These are phyloP conservation scores for Sequoiadendron giganteum DNA, from an alignment of 75 land plant genomes.

Conservation along the genomic window DNA sequence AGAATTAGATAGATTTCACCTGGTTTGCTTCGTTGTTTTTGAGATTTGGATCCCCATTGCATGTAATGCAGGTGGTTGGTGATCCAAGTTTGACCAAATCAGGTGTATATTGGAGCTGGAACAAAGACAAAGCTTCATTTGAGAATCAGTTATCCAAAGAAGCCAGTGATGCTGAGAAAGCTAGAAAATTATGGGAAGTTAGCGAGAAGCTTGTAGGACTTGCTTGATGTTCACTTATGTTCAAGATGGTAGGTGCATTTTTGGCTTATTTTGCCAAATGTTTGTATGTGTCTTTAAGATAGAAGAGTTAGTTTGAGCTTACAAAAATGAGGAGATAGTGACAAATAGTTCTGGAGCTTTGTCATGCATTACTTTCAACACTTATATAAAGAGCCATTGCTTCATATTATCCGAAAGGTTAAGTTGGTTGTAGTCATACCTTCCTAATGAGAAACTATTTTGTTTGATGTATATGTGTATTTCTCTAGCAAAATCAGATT, in stretches of 20 bases:
- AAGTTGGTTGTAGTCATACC: background rate
- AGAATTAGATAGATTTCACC: background rate
- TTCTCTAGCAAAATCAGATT: background rate
- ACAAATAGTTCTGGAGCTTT: background rate
- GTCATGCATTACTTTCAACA: background rate
- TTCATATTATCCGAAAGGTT: background rate
- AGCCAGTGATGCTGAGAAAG: conserved; percentile 93
- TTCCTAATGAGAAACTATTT: background rate
- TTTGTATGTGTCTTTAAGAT: background rate
- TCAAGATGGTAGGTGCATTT: background rate
- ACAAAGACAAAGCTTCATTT: conserved; percentile 89
- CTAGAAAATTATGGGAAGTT: conserved; percentile 90
- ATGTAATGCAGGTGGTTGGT: conserved; percentile 76
- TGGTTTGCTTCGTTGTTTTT: conserved; percentile 3
- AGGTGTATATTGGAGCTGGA: conserved; percentile 99
- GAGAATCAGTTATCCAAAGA: conserved; percentile 95
- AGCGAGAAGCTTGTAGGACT: conserved; percentile 94
- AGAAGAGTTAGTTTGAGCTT: background rate
- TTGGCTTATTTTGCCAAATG: background rate
- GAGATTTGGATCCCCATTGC: background rate
- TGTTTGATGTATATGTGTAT: background rate
- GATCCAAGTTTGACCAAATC: conserved; percentile 95
- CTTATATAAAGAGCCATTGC: background rate
- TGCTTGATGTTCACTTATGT: conserved; percentile 26
- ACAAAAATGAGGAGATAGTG: background rate